phyloP scores from a whole-genome alignment of 768 basidiomycete species.

The Daedaleopsis nitida region DNA sequence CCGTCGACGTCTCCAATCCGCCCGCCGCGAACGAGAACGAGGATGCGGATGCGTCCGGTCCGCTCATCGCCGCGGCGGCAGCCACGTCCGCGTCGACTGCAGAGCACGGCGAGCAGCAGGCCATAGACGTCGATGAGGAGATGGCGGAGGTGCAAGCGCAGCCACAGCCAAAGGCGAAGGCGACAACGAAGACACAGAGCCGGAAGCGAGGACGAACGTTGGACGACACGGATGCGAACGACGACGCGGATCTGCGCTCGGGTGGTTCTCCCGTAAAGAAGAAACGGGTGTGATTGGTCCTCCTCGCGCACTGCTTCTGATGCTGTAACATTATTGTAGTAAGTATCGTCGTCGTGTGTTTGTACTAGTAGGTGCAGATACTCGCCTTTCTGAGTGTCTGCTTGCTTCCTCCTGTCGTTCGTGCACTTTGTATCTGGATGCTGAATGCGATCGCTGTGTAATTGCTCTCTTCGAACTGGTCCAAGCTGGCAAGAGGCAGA shows the following conservation, averaged over 20 bases:
- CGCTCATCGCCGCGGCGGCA: background rate
- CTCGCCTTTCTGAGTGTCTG: background rate
- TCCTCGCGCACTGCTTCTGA: background rate
- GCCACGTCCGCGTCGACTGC: background rate
- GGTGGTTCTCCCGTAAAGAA: constrained; percentile 10
- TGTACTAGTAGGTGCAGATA: background rate
- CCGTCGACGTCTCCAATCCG: background rate
- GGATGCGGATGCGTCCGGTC: background rate
- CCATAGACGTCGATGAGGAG: background rate
- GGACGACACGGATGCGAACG: background rate
- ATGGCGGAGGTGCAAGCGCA: background rate
- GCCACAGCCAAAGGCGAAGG: background rate
- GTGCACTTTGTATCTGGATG: background rate
- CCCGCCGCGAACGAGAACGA: background rate
- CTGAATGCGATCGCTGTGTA: background rate
- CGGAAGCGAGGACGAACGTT: background rate
- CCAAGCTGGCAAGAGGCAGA: background rate
- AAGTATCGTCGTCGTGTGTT: background rate
- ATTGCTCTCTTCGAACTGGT: background rate
- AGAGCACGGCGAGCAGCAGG: background rate
- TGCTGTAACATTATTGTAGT: background rate
- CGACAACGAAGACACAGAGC: background rate
- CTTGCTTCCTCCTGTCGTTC: background rate
- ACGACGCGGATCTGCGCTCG: background rate
- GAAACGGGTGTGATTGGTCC: constrained; percentile 2